Evolutionary conservation across 2,329 filamentous ascomycete species (phyloP).

Genomic region (Colletotrichum tanaceti): DNA sequence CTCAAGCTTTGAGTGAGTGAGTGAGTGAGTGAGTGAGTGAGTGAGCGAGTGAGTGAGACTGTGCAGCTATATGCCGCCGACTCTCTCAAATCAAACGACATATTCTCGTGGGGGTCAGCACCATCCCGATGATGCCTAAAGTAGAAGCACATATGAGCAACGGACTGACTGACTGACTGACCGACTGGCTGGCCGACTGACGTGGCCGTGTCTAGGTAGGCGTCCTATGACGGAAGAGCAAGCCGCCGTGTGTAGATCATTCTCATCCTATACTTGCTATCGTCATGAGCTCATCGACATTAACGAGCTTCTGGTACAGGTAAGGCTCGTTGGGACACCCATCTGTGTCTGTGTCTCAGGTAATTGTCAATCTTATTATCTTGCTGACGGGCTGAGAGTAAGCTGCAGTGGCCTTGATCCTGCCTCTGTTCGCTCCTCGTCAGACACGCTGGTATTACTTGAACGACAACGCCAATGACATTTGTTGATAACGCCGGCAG

Average conservation of each 20-base stretch:
- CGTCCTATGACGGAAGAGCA: background rate
- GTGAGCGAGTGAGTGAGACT: too few relatives aligned
- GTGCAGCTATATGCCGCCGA: too few relatives aligned
- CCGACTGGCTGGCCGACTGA: too few relatives aligned
- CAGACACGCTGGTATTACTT: background rate
- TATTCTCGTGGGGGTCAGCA: background rate
- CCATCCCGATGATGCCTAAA: background rate
- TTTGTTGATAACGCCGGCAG: background rate
- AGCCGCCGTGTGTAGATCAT: background rate
- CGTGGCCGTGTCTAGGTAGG: background rate
- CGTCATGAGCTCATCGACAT: too few relatives aligned
- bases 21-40: too few relatives aligned
- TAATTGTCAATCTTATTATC: too few relatives aligned
- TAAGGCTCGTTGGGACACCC: background rate
- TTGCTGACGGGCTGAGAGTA: conserved; percentile 24
- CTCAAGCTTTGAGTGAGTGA: too few relatives aligned
- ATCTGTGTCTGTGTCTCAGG: too few relatives aligned
- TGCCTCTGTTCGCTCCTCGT: background rate
- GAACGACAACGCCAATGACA: background rate
- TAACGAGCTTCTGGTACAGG: background rate
- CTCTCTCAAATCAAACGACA: background rate
- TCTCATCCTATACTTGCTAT: background rate
- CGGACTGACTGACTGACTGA: too few relatives aligned
- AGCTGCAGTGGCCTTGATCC: background rate
- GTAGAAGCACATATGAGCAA: background rate